Evolutionary conservation across 257 asterid species (phyloP).

Genomic region (Przewalskia tangutica): DNA sequence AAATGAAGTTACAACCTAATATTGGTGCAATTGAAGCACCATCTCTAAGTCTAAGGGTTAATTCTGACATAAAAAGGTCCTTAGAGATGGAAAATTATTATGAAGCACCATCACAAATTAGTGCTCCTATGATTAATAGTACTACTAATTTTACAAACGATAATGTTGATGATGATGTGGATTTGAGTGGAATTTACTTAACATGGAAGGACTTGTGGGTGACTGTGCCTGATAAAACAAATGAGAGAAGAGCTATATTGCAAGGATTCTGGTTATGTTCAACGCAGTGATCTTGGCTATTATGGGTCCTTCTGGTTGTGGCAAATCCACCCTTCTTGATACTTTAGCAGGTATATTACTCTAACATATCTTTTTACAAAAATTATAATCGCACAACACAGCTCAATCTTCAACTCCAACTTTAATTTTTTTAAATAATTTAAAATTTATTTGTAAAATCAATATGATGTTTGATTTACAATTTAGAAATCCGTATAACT

Average conservation of each 20-base stretch:
- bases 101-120: not conserved
- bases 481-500: too few relatives aligned
- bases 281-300: slow-evolving; percentile 34
- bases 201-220: slow-evolving; percentile 52
- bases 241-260: slow-evolving; percentile 31
- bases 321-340: slow-evolving; percentile 64
- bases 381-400: too few relatives aligned
- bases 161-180: not conserved
- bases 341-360: slow-evolving; percentile 36
- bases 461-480: too few relatives aligned
- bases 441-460: too few relatives aligned
- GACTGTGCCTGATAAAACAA: slow-evolving; percentile 29
- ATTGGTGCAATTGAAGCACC: slow-evolving; percentile 3
- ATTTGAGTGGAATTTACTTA: slow-evolving; percentile 26
- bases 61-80: not conserved
- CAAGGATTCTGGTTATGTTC: slow-evolving; percentile 38
- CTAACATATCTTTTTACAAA: too few relatives aligned
- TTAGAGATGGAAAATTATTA: slow-evolving; percentile 1
- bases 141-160: not conserved
- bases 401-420: too few relatives aligned
- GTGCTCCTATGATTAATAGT: not conserved
- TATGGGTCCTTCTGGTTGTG: slow-evolving; percentile 72
- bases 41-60: slow-evolving; percentile 11
- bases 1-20: not conserved
- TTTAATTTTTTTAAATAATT: too few relatives aligned